Evolutionary conservation across 2,329 filamentous ascomycete genomes (phyloP), one percentile per base, ranked within the genome.

Genomic region (Penicillium sp.): DNA sequence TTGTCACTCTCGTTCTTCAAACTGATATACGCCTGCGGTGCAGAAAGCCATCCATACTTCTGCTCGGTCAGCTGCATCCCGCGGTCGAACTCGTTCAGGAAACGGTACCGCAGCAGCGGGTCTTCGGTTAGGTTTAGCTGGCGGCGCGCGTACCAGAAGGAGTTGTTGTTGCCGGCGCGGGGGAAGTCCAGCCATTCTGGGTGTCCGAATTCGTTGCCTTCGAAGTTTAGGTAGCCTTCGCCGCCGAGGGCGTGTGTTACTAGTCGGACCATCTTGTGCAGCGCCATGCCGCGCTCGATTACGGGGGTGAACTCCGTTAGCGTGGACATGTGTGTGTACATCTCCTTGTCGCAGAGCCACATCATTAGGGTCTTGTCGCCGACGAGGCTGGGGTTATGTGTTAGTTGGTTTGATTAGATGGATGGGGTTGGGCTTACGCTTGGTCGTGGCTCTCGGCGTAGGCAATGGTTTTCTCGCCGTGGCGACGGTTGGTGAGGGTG

Each of bases 111-210:
- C 35, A 99, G 84, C 13, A 96, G 79, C 0, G 80, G 64, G 72
- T 99, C 94, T 51, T 97, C 91, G 0, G 91, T 87, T 16, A 99
- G 84, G 75, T 99, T 97, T 64, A 97, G 86, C 73, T 97, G 93
- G 57, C 94, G 89, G 22, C 94, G 86, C 3, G 92, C 92, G 71
- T 96, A 96, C 86, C 90, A 93, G 81, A 92, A 97, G 44, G 89
- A 94, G 76, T 96, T 96, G 69, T 87, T 79, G 77, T 97, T 97
- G 57, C 94, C 94, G 68, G 88, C 91, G 50, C 94, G 89, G 4
- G 94, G 94, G 76, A 99, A 99, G 74, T 99, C 94, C 38, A 99
- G 89, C 94, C 94, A 99, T 76, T 99, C 94, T 0, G 94, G 94
- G 72, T 99, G 94, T 0, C 94, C 94, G 69, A 99, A 99, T 75